These are phyloP conservation scores for Nitzschia palea DNA, from an alignment of 108 stramenopile species.

Conservation along the genomic window DNA sequence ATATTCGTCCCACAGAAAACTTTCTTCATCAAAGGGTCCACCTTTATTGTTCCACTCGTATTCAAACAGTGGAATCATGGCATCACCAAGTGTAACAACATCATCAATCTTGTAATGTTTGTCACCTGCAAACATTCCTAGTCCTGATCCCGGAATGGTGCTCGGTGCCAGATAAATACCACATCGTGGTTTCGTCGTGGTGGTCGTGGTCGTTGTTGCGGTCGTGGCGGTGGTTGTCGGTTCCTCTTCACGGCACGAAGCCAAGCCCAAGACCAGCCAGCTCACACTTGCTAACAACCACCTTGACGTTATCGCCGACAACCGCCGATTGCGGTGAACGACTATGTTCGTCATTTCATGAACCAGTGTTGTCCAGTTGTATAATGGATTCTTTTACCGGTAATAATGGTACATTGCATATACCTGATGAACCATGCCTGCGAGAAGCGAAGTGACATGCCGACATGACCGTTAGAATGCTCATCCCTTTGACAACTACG, in stretches of 20 bases:
- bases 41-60: constrained; percentile 25
- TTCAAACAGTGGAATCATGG: constrained; percentile 40
- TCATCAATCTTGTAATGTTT: constrained; percentile 13
- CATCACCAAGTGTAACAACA: constrained; percentile 25
- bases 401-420: no score
- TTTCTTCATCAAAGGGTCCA: not conserved
- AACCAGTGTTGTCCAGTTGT: no score
- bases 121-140: constrained; percentile 41
- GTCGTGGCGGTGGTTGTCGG: not conserved
- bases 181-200: constrained; percentile 16
- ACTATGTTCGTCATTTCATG: no score
- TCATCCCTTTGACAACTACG: no score
- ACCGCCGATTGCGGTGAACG: no score
- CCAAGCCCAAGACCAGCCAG: no score
- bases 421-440: no score
- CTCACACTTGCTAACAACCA: no score
- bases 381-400: no score
- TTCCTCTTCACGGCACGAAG: not conserved
- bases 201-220: constrained; percentile 8
- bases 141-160: constrained; percentile 43
- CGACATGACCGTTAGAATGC: no score
- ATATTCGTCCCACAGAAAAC: constrained; percentile 41
- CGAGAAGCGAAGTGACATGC: no score
- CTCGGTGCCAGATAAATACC: constrained; percentile 46
- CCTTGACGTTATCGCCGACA: no score